Evolutionary conservation across 768 basidiomycete species (phyloP).

Genomic region (Lentinula lateritia): DNA sequence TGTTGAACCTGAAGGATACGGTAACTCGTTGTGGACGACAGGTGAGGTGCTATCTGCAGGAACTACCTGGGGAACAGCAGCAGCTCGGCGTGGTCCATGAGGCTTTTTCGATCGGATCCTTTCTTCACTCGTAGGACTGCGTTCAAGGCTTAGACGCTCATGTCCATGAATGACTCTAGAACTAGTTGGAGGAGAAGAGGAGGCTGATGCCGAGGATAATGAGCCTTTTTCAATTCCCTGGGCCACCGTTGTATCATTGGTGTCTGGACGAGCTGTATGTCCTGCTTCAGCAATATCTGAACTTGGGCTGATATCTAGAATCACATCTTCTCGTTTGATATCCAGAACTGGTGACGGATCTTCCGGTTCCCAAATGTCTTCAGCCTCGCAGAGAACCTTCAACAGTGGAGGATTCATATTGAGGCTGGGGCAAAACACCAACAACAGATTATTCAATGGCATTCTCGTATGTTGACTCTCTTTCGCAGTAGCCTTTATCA

Average conservation of each 20-base stretch:
- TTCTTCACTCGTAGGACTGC: neutral
- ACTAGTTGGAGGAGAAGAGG: conserved; percentile 1
- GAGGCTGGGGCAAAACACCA: conserved; percentile 85
- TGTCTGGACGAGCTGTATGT: conserved; percentile 11
- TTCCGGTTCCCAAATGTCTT: conserved; percentile 52
- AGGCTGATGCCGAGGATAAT: neutral
- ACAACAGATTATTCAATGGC: conserved; percentile 83
- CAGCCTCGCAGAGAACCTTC: conserved; percentile 66
- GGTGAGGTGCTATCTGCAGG: neutral
- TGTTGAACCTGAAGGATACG: conserved; percentile 3
- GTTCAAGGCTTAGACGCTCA: conserved; percentile 7
- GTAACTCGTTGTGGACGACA: neutral
- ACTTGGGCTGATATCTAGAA: conserved; percentile 22
- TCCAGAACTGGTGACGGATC: conserved; percentile 23
- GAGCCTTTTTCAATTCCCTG: neutral
- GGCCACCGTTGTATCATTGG: neutral
- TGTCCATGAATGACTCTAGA: conserved; percentile 11
- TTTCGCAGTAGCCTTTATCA: conserved; percentile 71
- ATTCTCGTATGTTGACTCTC: conserved; percentile 78
- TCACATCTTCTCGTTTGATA: conserved; percentile 20
- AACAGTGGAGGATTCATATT: conserved; percentile 72
- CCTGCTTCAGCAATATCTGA: conserved; percentile 9
- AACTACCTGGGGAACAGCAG: neutral
- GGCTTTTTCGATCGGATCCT: neutral
- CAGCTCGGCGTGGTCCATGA: neutral